Conservation (phyloP, 257 asterid genomes). For the Scutellaria minor region DNA sequence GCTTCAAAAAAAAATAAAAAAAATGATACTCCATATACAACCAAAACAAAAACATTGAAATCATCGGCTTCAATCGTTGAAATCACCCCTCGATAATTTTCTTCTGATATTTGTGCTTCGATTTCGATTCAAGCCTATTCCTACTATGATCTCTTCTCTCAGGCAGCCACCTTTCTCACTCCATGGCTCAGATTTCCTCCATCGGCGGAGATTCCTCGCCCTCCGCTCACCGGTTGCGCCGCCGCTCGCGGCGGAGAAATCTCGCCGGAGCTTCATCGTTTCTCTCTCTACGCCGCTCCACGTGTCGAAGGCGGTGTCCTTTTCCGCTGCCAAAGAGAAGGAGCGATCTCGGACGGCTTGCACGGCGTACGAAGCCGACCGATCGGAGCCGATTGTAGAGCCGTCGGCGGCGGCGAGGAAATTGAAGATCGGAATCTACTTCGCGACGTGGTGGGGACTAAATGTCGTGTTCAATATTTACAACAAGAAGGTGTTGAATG, state of each 20-base stretch:
- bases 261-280: conserved; percentile 34
- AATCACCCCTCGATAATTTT: too few species aligned
- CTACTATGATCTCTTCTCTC: conserved; percentile 64
- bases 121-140: not conserved
- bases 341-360: conserved; percentile 46
- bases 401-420: conserved; percentile 61
- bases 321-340: conserved; percentile 26
- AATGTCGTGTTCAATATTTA: conserved; percentile 84
- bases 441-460: conserved; percentile 92
- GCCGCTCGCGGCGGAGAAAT: conserved; percentile 32
- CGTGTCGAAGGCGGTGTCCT: conserved; percentile 42
- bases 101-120: too few species aligned
- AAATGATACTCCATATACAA: too few species aligned
- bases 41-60: not conserved
- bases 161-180: conserved; percentile 46
- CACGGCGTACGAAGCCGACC: conserved; percentile 74
- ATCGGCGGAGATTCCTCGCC: conserved; percentile 30
- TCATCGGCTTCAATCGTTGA: not conserved
- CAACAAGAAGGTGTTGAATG: conserved; percentile 87
- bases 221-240: conserved; percentile 38
- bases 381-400: conserved; percentile 51
- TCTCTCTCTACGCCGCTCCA: conserved; percentile 59
- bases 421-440: conserved; percentile 75
- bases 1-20: not conserved
- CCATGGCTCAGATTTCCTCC: conserved; percentile 47